Percentiles rank a stretch among this genome's conserved stretches.
Evolutionary conservation across 2,329 filamentous ascomycete genomes (phyloP).

Genomic region (Hypocrella siamensis): DNA sequence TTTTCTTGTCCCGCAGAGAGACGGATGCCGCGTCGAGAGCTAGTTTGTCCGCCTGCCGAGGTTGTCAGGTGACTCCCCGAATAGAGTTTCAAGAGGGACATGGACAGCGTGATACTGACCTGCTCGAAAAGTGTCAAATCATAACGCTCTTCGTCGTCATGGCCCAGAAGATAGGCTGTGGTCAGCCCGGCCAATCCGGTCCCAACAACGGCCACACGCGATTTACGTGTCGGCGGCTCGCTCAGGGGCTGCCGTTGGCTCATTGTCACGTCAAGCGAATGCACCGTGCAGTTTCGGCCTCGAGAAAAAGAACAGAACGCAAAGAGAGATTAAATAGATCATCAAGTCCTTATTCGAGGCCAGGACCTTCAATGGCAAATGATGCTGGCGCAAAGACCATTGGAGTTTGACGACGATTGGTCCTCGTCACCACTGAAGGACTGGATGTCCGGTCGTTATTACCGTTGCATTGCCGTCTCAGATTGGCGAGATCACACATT

Average conservation of each 20-base stretch:
- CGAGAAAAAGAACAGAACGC: no score
- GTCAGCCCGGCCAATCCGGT: slow-evolving; percentile 22
- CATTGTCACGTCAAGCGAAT: background rate
- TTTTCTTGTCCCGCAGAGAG: slow-evolving; percentile 15
- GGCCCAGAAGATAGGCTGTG: slow-evolving; percentile 17
- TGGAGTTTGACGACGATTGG: no score
- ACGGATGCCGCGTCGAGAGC: slow-evolving; percentile 23
- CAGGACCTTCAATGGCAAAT: no score
- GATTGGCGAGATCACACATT: no score
- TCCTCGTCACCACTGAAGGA: no score
- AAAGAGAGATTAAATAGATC: no score
- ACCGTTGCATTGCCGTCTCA: no score
- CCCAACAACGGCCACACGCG: slow-evolving; percentile 18
- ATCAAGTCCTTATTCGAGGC: no score
- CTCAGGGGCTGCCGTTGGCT: no score
- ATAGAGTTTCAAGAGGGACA: background rate
- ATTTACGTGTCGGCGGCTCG: background rate
- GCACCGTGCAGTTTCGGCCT: no score
- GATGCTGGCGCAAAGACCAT: no score
- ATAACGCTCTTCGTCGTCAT: slow-evolving; percentile 14
- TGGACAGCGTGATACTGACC: slow-evolving; percentile 8
- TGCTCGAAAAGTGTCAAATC: slow-evolving; percentile 21
- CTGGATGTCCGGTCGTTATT: no score
- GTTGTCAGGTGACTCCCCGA: background rate
- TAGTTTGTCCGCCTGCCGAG: slow-evolving; percentile 13